Evolutionary conservation across 176 grass and related monocot species (phyloP).

Genomic region (Zoysia japonica): DNA sequence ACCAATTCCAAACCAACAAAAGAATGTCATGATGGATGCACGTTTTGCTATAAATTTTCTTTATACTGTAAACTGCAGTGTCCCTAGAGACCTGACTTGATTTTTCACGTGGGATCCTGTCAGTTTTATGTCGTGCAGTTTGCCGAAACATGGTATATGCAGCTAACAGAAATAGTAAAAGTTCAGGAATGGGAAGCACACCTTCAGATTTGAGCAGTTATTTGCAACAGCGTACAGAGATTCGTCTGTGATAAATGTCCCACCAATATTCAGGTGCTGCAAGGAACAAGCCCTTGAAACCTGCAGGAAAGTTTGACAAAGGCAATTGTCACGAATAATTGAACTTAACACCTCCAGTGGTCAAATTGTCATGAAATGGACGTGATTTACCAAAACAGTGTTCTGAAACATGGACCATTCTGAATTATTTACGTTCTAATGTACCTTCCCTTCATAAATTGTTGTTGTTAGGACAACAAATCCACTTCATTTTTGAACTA

Average conservation of each 20-base stretch:
- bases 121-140: background rate
- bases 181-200: slow-evolving; percentile 24
- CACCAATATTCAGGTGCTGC: slow-evolving; percentile 81
- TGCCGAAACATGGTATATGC: background rate
- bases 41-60: background rate
- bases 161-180: background rate
- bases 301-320: slow-evolving; percentile 43
- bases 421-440: background rate
- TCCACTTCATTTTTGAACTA: too few relatives aligned
- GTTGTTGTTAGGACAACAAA: too few relatives aligned
- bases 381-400: background rate
- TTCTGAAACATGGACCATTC: background rate
- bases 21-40: slow-evolving; percentile 5
- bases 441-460: background rate
- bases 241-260: slow-evolving; percentile 92
- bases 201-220: slow-evolving; percentile 68
- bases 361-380: background rate
- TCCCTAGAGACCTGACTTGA: background rate
- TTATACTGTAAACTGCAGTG: background rate
- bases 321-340: background rate
- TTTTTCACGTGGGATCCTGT: background rate
- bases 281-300: slow-evolving; percentile 83
- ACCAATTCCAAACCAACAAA: background rate
- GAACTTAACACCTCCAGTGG: background rate
- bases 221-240: slow-evolving; percentile 76